These are phyloP conservation scores for Eleusine indica DNA, from an alignment of 176 grass and related monocot species.

Conservation along the genomic window DNA sequence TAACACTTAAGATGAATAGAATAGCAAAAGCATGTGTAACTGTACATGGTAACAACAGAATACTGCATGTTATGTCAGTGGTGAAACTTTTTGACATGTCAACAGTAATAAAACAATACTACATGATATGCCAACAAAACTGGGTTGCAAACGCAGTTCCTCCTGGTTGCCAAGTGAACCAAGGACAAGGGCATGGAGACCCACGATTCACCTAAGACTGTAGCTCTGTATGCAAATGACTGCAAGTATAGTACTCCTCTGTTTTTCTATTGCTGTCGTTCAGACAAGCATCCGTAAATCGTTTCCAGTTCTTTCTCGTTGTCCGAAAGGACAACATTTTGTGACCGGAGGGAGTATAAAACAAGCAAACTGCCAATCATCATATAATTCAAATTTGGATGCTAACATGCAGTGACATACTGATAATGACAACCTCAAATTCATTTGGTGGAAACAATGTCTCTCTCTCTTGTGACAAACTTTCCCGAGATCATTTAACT, in stretches of 20 bases:
- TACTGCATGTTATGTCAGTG: not conserved
- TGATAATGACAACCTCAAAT: not conserved
- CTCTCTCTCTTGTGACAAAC: not conserved
- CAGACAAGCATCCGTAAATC: too few species aligned
- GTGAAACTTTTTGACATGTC: not conserved
- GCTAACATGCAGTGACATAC: not conserved
- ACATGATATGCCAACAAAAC: not conserved
- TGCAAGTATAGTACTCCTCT: not conserved
- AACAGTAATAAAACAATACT: not conserved
- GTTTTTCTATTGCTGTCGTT: too few species aligned
- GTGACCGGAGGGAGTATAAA: not conserved
- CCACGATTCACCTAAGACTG: not conserved
- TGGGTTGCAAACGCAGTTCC: too few species aligned
- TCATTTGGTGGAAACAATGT: not conserved
- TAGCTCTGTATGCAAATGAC: not conserved
- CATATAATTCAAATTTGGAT: not conserved
- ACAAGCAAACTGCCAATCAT: not conserved
- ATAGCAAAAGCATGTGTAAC: not conserved
- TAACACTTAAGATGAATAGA: too few species aligned
- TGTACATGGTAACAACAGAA: not conserved
- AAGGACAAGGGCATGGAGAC: too few species aligned
- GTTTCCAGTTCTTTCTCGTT: too few species aligned
- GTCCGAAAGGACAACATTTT: too few species aligned
- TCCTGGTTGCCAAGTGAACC: too few species aligned
- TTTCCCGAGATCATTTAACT: not conserved